Evolutionary conservation across 148 eudicot genomes (phyloP).

Genomic region (Salicornia ramosissima): DNA sequence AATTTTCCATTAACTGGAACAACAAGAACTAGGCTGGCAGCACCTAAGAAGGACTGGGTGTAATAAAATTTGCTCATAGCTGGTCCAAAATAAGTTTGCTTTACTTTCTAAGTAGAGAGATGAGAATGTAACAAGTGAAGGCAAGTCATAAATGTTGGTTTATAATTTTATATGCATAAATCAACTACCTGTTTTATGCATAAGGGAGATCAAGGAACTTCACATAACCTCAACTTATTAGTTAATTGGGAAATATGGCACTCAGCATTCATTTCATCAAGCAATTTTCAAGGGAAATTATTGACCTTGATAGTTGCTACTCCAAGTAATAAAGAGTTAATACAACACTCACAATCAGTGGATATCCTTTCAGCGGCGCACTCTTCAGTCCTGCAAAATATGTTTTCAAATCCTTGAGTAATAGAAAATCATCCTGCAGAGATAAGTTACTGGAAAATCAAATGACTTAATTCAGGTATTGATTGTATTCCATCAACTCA

Average conservation of each 20-base stretch:
- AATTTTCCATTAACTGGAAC: not conserved
- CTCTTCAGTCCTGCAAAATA: constrained; percentile 16
- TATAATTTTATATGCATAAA: too few relatives aligned
- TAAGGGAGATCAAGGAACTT: not conserved
- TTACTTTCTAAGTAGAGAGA: too few relatives aligned
- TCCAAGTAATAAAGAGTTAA: not conserved
- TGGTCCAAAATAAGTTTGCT: too few relatives aligned
- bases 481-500: not conserved
- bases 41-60: too few relatives aligned
- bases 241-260: not conserved
- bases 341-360: constrained; percentile 15
- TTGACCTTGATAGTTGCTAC: not conserved
- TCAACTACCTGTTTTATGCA: not conserved
- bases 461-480: not conserved
- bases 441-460: not conserved
- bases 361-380: constrained; percentile 20
- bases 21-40: not conserved
- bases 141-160: too few relatives aligned
- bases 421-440: not conserved
- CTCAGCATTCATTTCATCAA: too few relatives aligned
- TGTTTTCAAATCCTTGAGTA: not conserved
- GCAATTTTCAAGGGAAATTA: not conserved
- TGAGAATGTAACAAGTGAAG: too few relatives aligned
- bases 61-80: too few relatives aligned
- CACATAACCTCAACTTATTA: not conserved